A percentile compares a stretch with the other conserved stretches of the same genome.
These are phyloP conservation scores for Magnusiomyces magnusii DNA, from an alignment of 1,139 yeast species.

Conservation along the genomic window DNA sequence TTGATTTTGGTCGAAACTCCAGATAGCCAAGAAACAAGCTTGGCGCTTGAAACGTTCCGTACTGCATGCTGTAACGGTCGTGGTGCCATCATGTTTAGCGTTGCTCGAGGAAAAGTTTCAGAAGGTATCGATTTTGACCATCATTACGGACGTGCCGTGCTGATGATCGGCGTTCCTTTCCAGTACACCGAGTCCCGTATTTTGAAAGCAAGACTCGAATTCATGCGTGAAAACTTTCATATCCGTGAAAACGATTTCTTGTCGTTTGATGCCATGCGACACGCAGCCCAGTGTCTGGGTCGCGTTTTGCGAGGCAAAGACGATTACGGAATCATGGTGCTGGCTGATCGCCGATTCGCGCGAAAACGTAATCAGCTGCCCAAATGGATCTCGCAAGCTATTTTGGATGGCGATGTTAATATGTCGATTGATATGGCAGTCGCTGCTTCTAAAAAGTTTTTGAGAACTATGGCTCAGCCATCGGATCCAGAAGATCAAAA, in stretches of 20 bases:
- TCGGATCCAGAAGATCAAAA: slow-evolving; percentile 85
- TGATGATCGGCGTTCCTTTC: slow-evolving; percentile 98
- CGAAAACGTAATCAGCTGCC: slow-evolving; percentile 84
- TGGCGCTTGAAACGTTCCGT: slow-evolving; percentile 91
- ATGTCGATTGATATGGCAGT: slow-evolving; percentile 96
- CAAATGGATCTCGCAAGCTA: slow-evolving; percentile 93
- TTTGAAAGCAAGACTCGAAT: slow-evolving; percentile 87
- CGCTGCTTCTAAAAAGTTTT: slow-evolving; percentile 86
- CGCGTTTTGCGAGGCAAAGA: slow-evolving; percentile 96
- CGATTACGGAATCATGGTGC: slow-evolving; percentile 97
- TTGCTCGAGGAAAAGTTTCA: slow-evolving; percentile 97
- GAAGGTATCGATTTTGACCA: slow-evolving; percentile 99
- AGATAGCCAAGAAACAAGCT: slow-evolving; percentile 95
- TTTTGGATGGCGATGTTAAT: slow-evolving; percentile 84
- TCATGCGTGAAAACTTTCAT: slow-evolving; percentile 84
- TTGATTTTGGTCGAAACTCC: slow-evolving; percentile 97
- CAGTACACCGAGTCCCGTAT: slow-evolving; percentile 97
- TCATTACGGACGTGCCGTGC: slow-evolving; percentile 94
- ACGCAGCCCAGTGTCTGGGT: slow-evolving; percentile 98
- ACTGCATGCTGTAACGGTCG: slow-evolving; percentile 97
- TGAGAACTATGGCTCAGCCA: slow-evolving; percentile 93
- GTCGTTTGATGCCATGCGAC: slow-evolving; percentile 99
- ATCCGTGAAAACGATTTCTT: slow-evolving; percentile 89
- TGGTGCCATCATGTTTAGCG: slow-evolving; percentile 92
- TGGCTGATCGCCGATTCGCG: slow-evolving; percentile 89